Conservation (phyloP, 1,284 basidiomycete genomes). For the Trichosporon ovoides region DNA sequence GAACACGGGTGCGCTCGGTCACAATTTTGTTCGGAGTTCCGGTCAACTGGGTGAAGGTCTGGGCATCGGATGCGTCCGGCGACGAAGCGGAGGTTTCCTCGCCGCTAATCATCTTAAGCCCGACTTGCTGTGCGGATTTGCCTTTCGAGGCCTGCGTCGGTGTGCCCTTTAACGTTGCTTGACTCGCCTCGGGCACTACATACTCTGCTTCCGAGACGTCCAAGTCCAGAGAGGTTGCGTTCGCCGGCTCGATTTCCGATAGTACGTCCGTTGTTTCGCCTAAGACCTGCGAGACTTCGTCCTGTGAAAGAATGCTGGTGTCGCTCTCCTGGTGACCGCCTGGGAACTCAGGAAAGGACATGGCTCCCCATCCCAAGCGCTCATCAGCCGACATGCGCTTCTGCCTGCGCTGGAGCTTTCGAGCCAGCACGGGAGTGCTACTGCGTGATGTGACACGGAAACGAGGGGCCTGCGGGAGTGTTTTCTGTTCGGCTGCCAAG, state of each 20-base stretch:
- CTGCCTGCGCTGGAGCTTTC: not conserved
- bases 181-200: not conserved
- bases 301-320: conserved; percentile 2
- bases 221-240: not conserved
- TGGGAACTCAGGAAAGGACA: conserved; percentile 27
- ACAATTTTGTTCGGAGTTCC: not conserved
- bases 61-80: not conserved
- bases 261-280: not conserved
- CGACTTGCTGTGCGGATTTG: not conserved
- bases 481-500: conserved; percentile 9
- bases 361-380: conserved; percentile 28
- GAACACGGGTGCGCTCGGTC: not conserved
- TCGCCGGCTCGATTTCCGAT: not conserved
- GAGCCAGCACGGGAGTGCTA: not conserved
- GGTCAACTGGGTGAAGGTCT: not conserved
- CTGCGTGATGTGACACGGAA: not conserved
- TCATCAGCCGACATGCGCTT: conserved; percentile 6
- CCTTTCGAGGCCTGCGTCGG: not conserved
- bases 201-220: not conserved
- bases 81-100: not conserved
- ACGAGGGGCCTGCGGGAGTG: conserved; percentile 3
- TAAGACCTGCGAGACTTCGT: not conserved
- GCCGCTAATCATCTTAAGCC: not conserved
- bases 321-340: not conserved
- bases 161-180: not conserved